Evolutionary conservation across 495 filamentous ascomycete species (phyloP).

Genomic region (Penicillium canescens): DNA sequence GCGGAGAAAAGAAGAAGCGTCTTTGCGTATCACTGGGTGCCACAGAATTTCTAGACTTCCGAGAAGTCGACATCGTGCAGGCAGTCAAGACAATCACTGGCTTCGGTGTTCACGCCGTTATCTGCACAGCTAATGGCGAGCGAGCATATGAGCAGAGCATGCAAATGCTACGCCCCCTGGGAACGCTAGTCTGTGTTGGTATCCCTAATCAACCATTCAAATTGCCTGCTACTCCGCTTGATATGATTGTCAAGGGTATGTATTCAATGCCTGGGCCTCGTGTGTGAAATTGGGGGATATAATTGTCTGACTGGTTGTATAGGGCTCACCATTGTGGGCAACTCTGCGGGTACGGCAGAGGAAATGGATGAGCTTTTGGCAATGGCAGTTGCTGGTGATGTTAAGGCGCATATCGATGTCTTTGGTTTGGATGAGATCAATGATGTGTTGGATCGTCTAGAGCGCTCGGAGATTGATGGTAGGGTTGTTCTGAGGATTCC

Average conservation of each 20-base stretch:
- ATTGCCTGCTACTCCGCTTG: slow-evolving; percentile 42
- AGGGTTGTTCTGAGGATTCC: slow-evolving; percentile 44
- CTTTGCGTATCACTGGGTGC: slow-evolving; percentile 42
- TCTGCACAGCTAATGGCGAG: slow-evolving; percentile 43
- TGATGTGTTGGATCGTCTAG: slow-evolving; percentile 39
- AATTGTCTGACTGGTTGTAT: neutral
- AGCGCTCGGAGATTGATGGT: slow-evolving; percentile 43
- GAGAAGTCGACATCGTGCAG: slow-evolving; percentile 35
- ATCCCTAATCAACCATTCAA: slow-evolving; percentile 39
- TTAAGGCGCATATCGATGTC: slow-evolving; percentile 41
- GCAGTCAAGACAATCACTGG: slow-evolving; percentile 34
- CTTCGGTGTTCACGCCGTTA: slow-evolving; percentile 45
- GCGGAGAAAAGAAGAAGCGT: slow-evolving; percentile 41
- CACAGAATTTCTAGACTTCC: slow-evolving; percentile 40
- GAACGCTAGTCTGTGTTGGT: slow-evolving; percentile 45
- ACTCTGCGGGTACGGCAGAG: slow-evolving; percentile 39
- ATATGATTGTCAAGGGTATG: slow-evolving; percentile 44
- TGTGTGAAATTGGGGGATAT: neutral
- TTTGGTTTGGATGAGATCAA: slow-evolving; percentile 41
- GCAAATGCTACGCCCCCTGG: slow-evolving; percentile 39
- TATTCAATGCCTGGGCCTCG: neutral
- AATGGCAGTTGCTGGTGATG: slow-evolving; percentile 41
- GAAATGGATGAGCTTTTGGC: slow-evolving; percentile 43
- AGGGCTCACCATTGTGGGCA: slow-evolving; percentile 44
- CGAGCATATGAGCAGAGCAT: slow-evolving; percentile 42